Conservation (phyloP, 2,329 filamentous ascomycete genomes). For the Venturia aucupariae region DNA sequence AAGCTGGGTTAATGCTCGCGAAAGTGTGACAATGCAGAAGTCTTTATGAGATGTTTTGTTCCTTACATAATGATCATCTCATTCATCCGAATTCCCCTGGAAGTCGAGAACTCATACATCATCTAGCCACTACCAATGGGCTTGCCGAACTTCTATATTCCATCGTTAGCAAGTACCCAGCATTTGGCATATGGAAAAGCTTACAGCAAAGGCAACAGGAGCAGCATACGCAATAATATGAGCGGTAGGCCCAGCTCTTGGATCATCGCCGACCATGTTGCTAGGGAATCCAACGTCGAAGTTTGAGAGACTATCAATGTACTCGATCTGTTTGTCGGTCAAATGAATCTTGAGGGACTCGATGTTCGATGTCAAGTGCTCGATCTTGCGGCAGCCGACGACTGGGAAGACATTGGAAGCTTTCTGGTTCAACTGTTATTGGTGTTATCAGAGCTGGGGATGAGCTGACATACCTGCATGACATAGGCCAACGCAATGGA, state of each 20-base stretch:
- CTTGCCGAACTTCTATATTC: background rate
- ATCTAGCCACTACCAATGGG: background rate
- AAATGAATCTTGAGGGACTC: constrained; percentile 53
- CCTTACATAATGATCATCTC: background rate
- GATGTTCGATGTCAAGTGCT: constrained; percentile 60
- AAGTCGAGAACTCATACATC: background rate
- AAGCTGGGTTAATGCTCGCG: no score
- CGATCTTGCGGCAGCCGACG: constrained; percentile 56
- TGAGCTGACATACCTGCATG: constrained; percentile 30
- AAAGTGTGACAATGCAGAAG: no score
- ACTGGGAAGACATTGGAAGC: constrained; percentile 62
- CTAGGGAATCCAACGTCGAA: constrained; percentile 58
- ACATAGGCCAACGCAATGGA: constrained; percentile 51
- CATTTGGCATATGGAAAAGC: background rate
- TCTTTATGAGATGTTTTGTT: no score
- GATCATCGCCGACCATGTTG: constrained; percentile 39
- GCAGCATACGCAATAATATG: background rate
- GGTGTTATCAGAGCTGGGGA: background rate
- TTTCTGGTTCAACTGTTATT: constrained; percentile 38
- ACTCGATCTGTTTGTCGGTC: constrained; percentile 49
- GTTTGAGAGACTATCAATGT: constrained; percentile 49
- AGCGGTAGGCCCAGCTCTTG: background rate
- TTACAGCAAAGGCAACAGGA: background rate
- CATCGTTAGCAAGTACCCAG: background rate
- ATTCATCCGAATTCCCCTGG: background rate